phyloP scores from a whole-genome alignment of 257 asterid species.

The Salvia rosmarinus region DNA sequence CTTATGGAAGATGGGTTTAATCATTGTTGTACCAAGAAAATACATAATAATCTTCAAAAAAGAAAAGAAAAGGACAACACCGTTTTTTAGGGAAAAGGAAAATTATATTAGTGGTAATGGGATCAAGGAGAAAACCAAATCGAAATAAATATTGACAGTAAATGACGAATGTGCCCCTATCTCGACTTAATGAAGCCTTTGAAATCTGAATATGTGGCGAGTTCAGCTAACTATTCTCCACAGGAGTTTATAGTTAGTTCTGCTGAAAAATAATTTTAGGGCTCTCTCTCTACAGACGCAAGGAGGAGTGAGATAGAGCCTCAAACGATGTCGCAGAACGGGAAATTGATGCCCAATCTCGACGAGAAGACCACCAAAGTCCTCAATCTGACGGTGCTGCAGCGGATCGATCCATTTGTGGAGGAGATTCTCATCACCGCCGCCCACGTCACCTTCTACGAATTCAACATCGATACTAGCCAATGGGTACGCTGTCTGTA shows the following conservation, averaged over 20 bases:
- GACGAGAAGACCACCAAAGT: slow-evolving; percentile 83
- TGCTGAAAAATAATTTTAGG: slow-evolving; percentile 32
- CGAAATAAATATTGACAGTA: not conserved
- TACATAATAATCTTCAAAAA: no score
- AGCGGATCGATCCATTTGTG: slow-evolving; percentile 84
- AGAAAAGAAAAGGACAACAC: no score
- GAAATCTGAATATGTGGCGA: not conserved
- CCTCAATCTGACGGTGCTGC: slow-evolving; percentile 83
- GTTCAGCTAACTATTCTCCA: not conserved
- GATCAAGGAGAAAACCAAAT: not conserved
- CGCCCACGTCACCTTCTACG: slow-evolving; percentile 93
- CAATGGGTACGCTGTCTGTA: slow-evolving; percentile 68
- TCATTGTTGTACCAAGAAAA: slow-evolving; percentile 24
- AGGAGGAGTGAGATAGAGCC: slow-evolving; percentile 38
- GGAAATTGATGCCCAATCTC: slow-evolving; percentile 91
- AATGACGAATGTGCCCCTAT: slow-evolving; percentile 3
- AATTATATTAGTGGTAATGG: no score
- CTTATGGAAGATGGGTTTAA: not conserved
- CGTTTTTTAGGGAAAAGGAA: no score
- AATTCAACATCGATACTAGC: slow-evolving; percentile 74
- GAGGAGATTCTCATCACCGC: slow-evolving; percentile 95
- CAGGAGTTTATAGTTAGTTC: slow-evolving; percentile 22
- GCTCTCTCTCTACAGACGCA: slow-evolving; percentile 38
- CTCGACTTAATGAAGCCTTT: not conserved
- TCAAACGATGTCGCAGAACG: slow-evolving; percentile 48